Conservation (phyloP, 495 filamentous ascomycete genomes). For the Aspergillus ellipticus region DNA sequence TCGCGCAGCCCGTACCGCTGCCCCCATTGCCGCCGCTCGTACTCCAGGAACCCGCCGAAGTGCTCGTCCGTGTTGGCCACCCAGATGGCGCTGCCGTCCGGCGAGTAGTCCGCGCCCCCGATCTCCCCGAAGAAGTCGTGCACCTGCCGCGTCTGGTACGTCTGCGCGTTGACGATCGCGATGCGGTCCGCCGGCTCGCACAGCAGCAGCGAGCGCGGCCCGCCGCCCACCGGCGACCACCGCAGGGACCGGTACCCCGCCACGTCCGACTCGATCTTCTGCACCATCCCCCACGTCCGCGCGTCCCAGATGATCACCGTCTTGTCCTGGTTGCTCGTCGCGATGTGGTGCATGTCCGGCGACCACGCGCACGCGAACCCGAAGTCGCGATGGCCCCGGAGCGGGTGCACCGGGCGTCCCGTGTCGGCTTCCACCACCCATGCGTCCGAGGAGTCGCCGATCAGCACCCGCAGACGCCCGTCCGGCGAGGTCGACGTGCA, state of each 20-base stretch:
- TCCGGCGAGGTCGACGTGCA: conserved; percentile 80
- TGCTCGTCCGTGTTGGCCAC: conserved; percentile 70
- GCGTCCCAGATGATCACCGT: conserved; percentile 84
- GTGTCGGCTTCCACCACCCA: conserved; percentile 62
- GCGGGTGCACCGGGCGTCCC: conserved; percentile 50
- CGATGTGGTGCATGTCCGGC: conserved; percentile 80
- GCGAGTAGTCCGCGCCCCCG: conserved; percentile 69
- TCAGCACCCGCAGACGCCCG: conserved; percentile 72
- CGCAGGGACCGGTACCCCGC: conserved; percentile 72
- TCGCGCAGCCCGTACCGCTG: conserved; percentile 27
- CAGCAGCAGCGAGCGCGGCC: conserved; percentile 68
- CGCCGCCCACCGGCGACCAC: conserved; percentile 77
- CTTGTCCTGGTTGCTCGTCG: conserved; percentile 88
- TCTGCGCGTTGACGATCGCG: conserved; percentile 69
- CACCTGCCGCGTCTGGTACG: conserved; percentile 64
- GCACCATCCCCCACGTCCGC: conserved; percentile 63
- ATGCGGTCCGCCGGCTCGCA: conserved; percentile 85
- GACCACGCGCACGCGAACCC: conserved; percentile 93
- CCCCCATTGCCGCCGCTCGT: conserved; percentile 56
- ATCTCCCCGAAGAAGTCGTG: conserved; percentile 86
- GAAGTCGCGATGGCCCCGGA: conserved; percentile 72
- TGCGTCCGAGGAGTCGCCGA: conserved; percentile 59
- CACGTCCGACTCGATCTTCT: conserved; percentile 67
- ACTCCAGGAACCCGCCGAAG: conserved; percentile 77
- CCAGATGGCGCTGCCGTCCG: conserved; percentile 67